Conservation (phyloP, 2,329 filamentous ascomycete genomes). For the Ceratocystis harringtonii region DNA sequence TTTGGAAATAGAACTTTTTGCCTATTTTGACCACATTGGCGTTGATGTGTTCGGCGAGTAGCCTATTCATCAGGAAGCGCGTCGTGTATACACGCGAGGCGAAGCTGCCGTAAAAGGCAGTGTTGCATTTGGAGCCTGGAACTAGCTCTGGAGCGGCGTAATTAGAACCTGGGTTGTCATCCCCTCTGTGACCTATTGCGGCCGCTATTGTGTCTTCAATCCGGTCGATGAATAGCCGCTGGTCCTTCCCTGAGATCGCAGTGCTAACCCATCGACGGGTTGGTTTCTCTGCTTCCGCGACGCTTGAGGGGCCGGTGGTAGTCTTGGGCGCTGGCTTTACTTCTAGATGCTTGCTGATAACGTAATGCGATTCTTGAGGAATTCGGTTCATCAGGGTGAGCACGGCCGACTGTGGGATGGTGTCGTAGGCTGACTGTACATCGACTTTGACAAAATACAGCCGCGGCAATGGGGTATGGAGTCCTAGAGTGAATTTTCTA, state of each 20-base stretch:
- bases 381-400: conserved; percentile 49
- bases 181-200: neutral
- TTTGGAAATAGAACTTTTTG: conserved; percentile 78
- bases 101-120: conserved; percentile 61
- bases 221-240: conserved; percentile 30
- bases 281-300: conserved; percentile 25
- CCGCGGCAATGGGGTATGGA: conserved; percentile 31
- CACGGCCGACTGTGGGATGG: conserved; percentile 69
- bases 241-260: conserved; percentile 32
- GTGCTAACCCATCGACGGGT: conserved; percentile 38
- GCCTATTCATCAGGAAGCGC: conserved; percentile 42
- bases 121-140: conserved; percentile 39
- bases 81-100: conserved; percentile 42
- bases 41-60: conserved; percentile 66
- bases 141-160: neutral
- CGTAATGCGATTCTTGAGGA: conserved; percentile 46
- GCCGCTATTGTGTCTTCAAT: conserved; percentile 25
- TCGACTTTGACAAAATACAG: conserved; percentile 89
- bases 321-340: conserved; percentile 37
- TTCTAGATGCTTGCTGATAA: conserved; percentile 59
- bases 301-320: conserved; percentile 9
- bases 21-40: conserved; percentile 78
- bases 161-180: conserved; percentile 14
- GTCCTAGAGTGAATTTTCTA: conserved; percentile 46
- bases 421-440: conserved; percentile 86